phyloP scores from a whole-genome alignment of 495 filamentous ascomycete genomes.

The Xylaria sp. region DNA sequence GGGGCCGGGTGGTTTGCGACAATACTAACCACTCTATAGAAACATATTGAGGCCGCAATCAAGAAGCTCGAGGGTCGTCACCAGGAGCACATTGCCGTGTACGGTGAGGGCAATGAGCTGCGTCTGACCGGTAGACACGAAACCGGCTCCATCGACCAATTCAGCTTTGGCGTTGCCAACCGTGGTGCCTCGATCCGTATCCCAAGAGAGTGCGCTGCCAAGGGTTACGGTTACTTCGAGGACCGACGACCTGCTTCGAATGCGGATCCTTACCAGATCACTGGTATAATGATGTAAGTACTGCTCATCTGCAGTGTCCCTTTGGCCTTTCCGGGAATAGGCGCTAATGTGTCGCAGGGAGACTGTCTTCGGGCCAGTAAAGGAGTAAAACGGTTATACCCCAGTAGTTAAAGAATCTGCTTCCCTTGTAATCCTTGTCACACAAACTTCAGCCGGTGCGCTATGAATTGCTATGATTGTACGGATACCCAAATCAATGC shows the following conservation, averaged over 20 bases:
- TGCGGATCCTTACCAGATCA: slow-evolving; percentile 96
- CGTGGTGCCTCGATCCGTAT: slow-evolving; percentile 94
- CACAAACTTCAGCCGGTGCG: slow-evolving; percentile 25
- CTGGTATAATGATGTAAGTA: slow-evolving; percentile 77
- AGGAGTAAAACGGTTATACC: slow-evolving; percentile 29
- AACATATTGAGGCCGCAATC: slow-evolving; percentile 81
- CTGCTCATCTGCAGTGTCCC: neutral
- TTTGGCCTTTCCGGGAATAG: neutral
- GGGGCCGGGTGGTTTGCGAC: slow-evolving; percentile 17
- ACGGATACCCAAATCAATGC: slow-evolving; percentile 28
- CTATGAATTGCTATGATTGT: slow-evolving; percentile 30
- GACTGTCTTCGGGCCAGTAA: slow-evolving; percentile 25
- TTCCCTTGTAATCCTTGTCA: slow-evolving; percentile 25
- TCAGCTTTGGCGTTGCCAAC: slow-evolving; percentile 95
- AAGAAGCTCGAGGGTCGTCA: slow-evolving; percentile 90
- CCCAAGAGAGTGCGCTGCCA: slow-evolving; percentile 85
- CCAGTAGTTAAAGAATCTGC: slow-evolving; percentile 20
- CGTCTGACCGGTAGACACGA: slow-evolving; percentile 96
- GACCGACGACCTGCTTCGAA: slow-evolving; percentile 95
- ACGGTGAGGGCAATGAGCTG: slow-evolving; percentile 89
- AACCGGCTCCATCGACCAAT: slow-evolving; percentile 92
- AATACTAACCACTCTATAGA: slow-evolving; percentile 45
- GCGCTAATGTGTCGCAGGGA: slow-evolving; percentile 20
- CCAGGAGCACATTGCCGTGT: slow-evolving; percentile 94
- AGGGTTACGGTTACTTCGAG: slow-evolving; percentile 98